Evolutionary conservation across 2,329 filamentous ascomycete genomes (phyloP).

Genomic region (Septoria linicola): DNA sequence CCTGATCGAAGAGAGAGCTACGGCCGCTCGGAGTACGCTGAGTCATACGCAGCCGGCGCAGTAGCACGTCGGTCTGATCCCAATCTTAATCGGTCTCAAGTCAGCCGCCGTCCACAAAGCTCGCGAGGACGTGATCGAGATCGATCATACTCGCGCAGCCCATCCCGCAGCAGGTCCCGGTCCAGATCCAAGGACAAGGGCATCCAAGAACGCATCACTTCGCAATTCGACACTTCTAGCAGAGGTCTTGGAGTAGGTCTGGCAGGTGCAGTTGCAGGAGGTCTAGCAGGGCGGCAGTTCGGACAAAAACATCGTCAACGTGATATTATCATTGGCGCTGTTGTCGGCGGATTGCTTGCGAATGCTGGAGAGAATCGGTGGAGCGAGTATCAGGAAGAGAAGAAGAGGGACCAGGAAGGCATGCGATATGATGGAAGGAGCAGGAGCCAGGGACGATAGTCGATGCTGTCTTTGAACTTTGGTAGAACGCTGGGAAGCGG

Average conservation of each 20-base stretch:
- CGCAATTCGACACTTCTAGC: slow-evolving; percentile 36
- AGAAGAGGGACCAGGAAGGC: slow-evolving; percentile 28
- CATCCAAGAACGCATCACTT: slow-evolving; percentile 34
- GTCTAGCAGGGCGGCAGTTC: slow-evolving; percentile 36
- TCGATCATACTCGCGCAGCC: slow-evolving; percentile 28
- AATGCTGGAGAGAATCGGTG: slow-evolving; percentile 39
- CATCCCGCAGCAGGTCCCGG: slow-evolving; percentile 27
- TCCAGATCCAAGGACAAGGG: slow-evolving; percentile 22
- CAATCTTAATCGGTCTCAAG: slow-evolving; percentile 26
- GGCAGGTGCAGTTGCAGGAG: slow-evolving; percentile 38
- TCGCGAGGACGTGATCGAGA: slow-evolving; percentile 24
- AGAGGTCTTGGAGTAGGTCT: slow-evolving; percentile 37
- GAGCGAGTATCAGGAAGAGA: slow-evolving; percentile 31
- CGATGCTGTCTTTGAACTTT: not conserved
- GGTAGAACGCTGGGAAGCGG: no score
- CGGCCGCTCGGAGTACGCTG: slow-evolving; percentile 19
- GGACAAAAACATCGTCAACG: slow-evolving; percentile 35
- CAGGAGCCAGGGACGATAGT: slow-evolving; percentile 25
- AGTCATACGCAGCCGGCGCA: slow-evolving; percentile 27
- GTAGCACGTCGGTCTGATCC: slow-evolving; percentile 32
- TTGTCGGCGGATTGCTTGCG: slow-evolving; percentile 38
- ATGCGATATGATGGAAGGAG: slow-evolving; percentile 24
- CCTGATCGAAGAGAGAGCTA: slow-evolving; percentile 28
- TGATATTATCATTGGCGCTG: slow-evolving; percentile 37
- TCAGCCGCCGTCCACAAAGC: slow-evolving; percentile 19